phyloP scores from a whole-genome alignment of 352 stramenopile genomes.

The Phytophthora brassicae region DNA sequence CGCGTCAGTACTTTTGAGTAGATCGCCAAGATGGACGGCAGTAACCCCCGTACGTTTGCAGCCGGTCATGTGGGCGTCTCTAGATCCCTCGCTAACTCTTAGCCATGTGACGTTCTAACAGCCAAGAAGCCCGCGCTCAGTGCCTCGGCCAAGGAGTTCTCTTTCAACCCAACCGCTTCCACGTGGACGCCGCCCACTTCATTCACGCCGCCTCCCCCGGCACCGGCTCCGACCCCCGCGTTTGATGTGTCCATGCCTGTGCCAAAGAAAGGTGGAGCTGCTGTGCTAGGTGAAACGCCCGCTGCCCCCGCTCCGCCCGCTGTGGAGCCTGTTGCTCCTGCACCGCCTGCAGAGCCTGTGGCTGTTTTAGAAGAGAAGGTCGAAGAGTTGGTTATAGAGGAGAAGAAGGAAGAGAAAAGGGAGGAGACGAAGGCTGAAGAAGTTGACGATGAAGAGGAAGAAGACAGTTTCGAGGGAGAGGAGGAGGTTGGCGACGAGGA shows the following conservation, averaged over 20 bases:
- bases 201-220: constrained; percentile 46
- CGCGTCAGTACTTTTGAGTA: neutral
- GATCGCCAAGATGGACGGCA: constrained; percentile 21
- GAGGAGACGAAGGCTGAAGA: constrained; percentile 30
- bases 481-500: constrained; percentile 89
- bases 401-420: constrained; percentile 27
- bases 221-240: constrained; percentile 32
- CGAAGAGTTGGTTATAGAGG: constrained; percentile 26
- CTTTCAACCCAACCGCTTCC: constrained; percentile 72
- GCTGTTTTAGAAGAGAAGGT: constrained; percentile 34
- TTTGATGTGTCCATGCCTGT: constrained; percentile 77
- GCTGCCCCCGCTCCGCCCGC: constrained; percentile 18
- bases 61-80: no score
- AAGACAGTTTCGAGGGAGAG: constrained; percentile 63
- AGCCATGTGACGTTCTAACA: constrained; percentile 9
- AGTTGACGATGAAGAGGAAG: constrained; percentile 40
- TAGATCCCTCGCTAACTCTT: no score
- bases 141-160: constrained; percentile 66
- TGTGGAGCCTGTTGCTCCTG: constrained; percentile 16
- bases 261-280: constrained; percentile 67
- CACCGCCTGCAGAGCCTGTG: constrained; percentile 28
- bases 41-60: constrained; percentile 42
- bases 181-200: constrained; percentile 59
- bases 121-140: constrained; percentile 65
- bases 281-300: constrained; percentile 36